Conservation (phyloP, 352 stramenopile species). For the Peronospora tabacina region DNA sequence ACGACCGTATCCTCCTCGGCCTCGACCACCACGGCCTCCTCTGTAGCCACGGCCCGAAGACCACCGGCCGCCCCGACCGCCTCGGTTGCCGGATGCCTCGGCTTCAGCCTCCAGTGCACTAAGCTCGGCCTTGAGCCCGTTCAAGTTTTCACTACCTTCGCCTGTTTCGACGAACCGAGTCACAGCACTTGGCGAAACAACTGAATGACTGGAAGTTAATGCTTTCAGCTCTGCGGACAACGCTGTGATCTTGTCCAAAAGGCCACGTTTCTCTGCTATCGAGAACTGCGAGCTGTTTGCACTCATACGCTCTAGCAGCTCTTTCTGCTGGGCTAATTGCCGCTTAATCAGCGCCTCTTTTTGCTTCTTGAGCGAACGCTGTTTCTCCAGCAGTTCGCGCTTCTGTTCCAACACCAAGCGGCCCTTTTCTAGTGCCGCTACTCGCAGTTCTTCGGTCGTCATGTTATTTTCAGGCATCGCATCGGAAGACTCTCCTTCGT, state of each 20-base stretch:
- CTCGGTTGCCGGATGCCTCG: conserved; percentile 31
- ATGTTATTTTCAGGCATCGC: conserved; percentile 42
- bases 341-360: conserved; percentile 77
- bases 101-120: conserved; percentile 56
- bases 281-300: conserved; percentile 64
- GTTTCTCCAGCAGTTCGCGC: conserved; percentile 79
- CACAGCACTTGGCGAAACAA: conserved; percentile 16
- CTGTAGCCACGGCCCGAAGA: conserved; percentile 38
- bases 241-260: conserved; percentile 80
- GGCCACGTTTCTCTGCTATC: conserved; percentile 57
- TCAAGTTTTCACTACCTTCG: conserved; percentile 31
- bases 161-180: conserved; percentile 6
- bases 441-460: conserved; percentile 64
- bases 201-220: conserved; percentile 33
- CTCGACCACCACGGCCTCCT: conserved; percentile 45
- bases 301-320: conserved; percentile 77
- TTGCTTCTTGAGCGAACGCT: conserved; percentile 75
- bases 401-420: conserved; percentile 81
- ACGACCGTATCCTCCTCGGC: conserved; percentile 34
- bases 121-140: conserved; percentile 55
- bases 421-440: conserved; percentile 68
- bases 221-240: conserved; percentile 64
- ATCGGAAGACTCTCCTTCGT: conserved; percentile 15
- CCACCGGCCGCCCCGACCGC: conserved; percentile 37
- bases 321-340: conserved; percentile 73